phyloP scores from a whole-genome alignment of 257 asterid species.

The Solanum tarapatanum region DNA sequence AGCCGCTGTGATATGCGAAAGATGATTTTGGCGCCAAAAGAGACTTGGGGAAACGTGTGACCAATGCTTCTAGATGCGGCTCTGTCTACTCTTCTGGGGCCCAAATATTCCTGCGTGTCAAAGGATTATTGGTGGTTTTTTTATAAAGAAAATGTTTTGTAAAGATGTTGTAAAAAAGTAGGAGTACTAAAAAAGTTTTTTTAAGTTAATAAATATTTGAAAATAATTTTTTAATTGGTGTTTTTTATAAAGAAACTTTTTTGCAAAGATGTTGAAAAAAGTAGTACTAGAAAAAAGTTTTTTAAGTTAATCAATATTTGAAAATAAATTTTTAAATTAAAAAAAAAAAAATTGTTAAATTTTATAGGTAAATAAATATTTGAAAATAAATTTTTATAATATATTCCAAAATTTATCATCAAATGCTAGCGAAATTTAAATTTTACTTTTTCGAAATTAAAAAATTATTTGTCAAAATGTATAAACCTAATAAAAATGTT shows the following conservation, averaged over 20 bases:
- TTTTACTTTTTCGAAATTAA: background rate
- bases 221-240: background rate
- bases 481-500: no score
- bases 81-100: background rate
- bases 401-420: background rate
- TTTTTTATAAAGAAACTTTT: no score
- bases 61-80: background rate
- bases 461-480: background rate
- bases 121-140: background rate
- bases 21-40: background rate
- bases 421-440: background rate
- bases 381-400: background rate
- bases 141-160: background rate
- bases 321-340: no score
- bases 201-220: no score
- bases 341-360: no score
- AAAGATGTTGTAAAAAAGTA: no score
- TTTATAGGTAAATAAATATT: background rate
- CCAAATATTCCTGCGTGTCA: background rate
- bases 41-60: background rate
- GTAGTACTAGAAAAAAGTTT: no score
- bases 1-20: background rate
- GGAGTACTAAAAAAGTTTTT: no score
- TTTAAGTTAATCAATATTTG: background rate
- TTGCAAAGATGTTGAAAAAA: no score